Evolutionary conservation across 2,329 filamentous ascomycete species (phyloP), one percentile per base, ranked within the genome.

Genomic region (Nothophaeocryptopus gaeumannii): DNA sequence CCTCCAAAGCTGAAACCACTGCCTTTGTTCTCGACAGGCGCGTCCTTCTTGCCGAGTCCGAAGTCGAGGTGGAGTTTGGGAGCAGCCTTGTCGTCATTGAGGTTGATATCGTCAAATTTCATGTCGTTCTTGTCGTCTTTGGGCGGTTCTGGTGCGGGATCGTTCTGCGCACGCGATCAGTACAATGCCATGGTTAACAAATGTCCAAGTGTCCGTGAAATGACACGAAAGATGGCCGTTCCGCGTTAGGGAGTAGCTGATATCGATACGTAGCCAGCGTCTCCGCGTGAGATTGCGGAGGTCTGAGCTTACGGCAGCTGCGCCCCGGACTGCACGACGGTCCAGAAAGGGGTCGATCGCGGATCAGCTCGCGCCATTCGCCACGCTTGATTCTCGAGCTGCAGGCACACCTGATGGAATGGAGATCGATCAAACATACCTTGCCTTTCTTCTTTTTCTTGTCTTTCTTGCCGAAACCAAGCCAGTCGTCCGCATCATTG

Each of bases 1-100:
- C 64, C 63, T 20, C 62, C 60, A 52, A 64, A 67, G 39, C 65
- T 62, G 52, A 67, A 67, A 20, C 63, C 62, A 43, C 58, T 58
- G 15, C 57, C 54, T 41, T 67, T 68, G 40, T 61, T 64, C 16
- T 58, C 56, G 31, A 54, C 54, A 14, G 55, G 50, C 11, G 54
- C 47, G 9, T 58, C 47, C 44, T 62, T 55, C 35, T 49, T 58
- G 36, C 44, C 54, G 29, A 59, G 63, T 39, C 70, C 71, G 54
- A 76, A 73, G 53, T 70, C 71, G 53, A 77, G 65, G 51, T 76
- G 72, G 56, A 77, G 69, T 63, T 76, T 74, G 15, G 74, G 74
- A 44, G 69, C 71, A 32, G 55, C 61, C 40, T 63, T 63, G 63
- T 65, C 63, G 62, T 77, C 70, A 66, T 75, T 66, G 58, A 75